Percentiles rank a stretch among this genome's conserved stretches.
These are phyloP conservation scores for Backusella macrospora DNA, from an alignment of 192 early-diverging fungal species.

Conservation along the genomic window DNA sequence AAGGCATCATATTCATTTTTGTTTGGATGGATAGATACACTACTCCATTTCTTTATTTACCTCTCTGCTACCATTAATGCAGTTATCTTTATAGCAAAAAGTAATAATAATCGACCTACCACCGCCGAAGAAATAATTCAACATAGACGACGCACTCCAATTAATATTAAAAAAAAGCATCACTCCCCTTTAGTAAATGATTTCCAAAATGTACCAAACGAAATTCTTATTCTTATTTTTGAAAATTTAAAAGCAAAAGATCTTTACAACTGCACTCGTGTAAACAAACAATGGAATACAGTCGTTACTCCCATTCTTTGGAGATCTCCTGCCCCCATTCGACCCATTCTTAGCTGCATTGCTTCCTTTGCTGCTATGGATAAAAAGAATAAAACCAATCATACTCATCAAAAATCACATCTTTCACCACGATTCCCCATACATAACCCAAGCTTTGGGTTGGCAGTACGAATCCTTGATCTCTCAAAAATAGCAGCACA, in stretches of 20 bases:
- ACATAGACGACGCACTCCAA: background rate
- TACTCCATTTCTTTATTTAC: slow-evolving; percentile 9
- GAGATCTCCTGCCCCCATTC: slow-evolving; percentile 18
- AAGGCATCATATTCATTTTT: background rate
- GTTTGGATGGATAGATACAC: slow-evolving; percentile 9
- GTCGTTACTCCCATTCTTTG: slow-evolving; percentile 25
- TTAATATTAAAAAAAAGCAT: background rate
- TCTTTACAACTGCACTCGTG: slow-evolving; percentile 21
- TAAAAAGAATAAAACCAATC: background rate
- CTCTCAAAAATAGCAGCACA: slow-evolving; percentile 18
- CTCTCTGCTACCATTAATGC: slow-evolving; percentile 14
- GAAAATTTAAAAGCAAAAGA: slow-evolving; percentile 9
- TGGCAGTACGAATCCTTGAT: slow-evolving; percentile 15
- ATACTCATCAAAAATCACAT: slow-evolving; percentile 10
- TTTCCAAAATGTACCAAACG: slow-evolving; percentile 23
- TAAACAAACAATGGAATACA: slow-evolving; percentile 22
- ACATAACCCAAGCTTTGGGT: slow-evolving; percentile 16
- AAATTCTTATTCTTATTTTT: slow-evolving; percentile 20
- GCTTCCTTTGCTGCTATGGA: background rate
- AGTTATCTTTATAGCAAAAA: slow-evolving; percentile 8
- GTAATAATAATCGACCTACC: background rate
- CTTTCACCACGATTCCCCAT: slow-evolving; percentile 18
- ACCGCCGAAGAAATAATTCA: background rate
- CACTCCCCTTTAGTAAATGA: background rate
- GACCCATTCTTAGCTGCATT: slow-evolving; percentile 21